These are phyloP conservation scores for Paecilomyces formosus DNA, from an alignment of 2,329 filamentous ascomycete species.

Conservation along the genomic window DNA sequence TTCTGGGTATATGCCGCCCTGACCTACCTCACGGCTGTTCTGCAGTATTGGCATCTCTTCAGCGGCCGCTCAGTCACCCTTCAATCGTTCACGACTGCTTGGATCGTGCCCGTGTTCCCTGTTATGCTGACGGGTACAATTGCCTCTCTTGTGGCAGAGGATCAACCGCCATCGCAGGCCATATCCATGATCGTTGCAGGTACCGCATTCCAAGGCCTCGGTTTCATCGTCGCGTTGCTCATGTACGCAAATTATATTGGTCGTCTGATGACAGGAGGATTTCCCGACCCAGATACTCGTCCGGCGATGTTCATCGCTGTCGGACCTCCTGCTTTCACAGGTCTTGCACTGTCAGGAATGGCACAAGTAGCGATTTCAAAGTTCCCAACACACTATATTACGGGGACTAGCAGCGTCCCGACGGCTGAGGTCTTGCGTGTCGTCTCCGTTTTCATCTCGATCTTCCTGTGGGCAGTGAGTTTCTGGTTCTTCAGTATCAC, in stretches of 20 bases:
- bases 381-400: slow-evolving; percentile 20
- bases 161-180: slow-evolving; percentile 23
- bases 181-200: slow-evolving; percentile 38
- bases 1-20: slow-evolving; percentile 63
- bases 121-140: slow-evolving; percentile 33
- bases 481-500: slow-evolving; percentile 46
- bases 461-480: slow-evolving; percentile 43
- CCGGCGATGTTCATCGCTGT: slow-evolving; percentile 49
- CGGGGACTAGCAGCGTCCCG: slow-evolving; percentile 8
- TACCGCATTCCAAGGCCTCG: slow-evolving; percentile 39
- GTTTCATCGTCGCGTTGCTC: slow-evolving; percentile 37
- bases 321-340: slow-evolving; percentile 39
- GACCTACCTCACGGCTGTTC: slow-evolving; percentile 25
- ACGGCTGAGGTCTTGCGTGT: slow-evolving; percentile 9
- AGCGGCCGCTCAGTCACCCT: slow-evolving; percentile 19
- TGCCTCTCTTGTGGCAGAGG: slow-evolving; percentile 22
- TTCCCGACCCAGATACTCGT: slow-evolving; percentile 35
- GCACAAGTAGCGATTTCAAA: slow-evolving; percentile 32
- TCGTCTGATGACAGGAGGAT: slow-evolving; percentile 32
- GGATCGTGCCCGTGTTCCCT: slow-evolving; percentile 4
- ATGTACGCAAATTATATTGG: slow-evolving; percentile 39
- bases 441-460: slow-evolving; percentile 33
- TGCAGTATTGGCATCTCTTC: slow-evolving; percentile 59
- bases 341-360: slow-evolving; percentile 41
- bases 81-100: background rate